Conservation (phyloP, 495 filamentous ascomycete genomes). For the Rhizodiscina lignyota region DNA sequence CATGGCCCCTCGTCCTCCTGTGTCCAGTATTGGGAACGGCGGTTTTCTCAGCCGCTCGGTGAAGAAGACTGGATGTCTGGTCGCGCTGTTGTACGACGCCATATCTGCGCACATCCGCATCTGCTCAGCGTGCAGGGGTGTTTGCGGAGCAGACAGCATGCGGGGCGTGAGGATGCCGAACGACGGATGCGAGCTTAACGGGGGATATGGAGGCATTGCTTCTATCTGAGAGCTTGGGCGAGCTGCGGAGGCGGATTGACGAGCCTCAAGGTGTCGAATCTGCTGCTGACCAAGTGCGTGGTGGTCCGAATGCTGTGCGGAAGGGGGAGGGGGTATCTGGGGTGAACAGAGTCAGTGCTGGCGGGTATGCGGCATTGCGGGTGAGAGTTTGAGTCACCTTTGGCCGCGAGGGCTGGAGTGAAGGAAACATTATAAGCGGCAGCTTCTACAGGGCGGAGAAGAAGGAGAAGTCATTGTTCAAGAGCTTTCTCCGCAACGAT, state of each 20-base stretch:
- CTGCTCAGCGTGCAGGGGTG: too few species aligned
- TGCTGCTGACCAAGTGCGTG: too few species aligned
- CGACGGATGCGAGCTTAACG: background rate
- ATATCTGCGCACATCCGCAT: too few species aligned
- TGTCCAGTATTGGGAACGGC: slow-evolving; percentile 17
- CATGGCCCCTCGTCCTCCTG: slow-evolving; percentile 1
- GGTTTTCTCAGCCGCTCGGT: slow-evolving; percentile 16
- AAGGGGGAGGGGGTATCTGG: too few species aligned
- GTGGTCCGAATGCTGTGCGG: too few species aligned
- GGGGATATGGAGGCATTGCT: slow-evolving; percentile 19
- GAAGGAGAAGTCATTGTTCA: too few species aligned
- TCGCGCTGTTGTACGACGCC: slow-evolving; percentile 21
- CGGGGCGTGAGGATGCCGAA: slow-evolving; percentile 1
- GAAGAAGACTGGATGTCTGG: slow-evolving; percentile 25
- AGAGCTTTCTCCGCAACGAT: too few species aligned
- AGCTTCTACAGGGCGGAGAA: too few species aligned
- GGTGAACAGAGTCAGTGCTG: too few species aligned
- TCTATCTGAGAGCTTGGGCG: slow-evolving; percentile 12
- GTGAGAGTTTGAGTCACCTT: slow-evolving; percentile 7
- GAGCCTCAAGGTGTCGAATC: too few species aligned
- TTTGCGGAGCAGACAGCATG: background rate
- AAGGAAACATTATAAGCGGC: slow-evolving; percentile 13
- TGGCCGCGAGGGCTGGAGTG: slow-evolving; percentile 18
- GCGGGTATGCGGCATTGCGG: slow-evolving; percentile 1
- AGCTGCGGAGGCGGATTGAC: background rate